A percentile compares a stretch with the other conserved stretches of the same genome.
Evolutionary conservation across 176 grass and related monocot species (phyloP).

Genomic region (Carex kokanica): DNA sequence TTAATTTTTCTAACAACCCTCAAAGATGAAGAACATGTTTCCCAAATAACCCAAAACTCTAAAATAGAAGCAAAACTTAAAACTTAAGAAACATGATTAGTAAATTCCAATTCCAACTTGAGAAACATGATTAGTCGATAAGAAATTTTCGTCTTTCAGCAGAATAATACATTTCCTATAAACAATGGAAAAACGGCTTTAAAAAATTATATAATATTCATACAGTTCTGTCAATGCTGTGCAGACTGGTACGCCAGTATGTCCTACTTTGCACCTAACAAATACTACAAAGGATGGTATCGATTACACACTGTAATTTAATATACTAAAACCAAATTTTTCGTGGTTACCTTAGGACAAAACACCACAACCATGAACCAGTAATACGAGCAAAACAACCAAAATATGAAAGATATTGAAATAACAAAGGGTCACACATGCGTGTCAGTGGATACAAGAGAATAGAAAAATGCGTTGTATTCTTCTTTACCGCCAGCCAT

Average conservation of each 20-base stretch:
- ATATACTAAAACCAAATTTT: background rate
- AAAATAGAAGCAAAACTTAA: background rate
- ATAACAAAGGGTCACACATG: constrained; percentile 41
- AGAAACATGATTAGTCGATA: constrained; percentile 15
- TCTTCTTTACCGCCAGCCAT: constrained; percentile 99
- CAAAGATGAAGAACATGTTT: background rate
- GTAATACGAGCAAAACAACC: constrained; percentile 7
- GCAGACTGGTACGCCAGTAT: background rate
- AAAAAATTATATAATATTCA: background rate
- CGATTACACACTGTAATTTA: background rate
- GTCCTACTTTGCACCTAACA: background rate
- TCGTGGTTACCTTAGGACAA: background rate
- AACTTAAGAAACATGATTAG: background rate
- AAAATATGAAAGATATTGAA: background rate
- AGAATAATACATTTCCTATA: constrained; percentile 97
- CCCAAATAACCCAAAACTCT: background rate
- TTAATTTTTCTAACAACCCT: background rate
- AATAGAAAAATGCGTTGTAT: constrained; percentile 99
- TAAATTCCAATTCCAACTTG: no score
- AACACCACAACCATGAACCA: background rate
- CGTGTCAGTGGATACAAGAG: constrained; percentile 96
- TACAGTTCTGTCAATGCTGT: background rate
- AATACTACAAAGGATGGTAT: background rate
- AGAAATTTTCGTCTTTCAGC: constrained; percentile 96
- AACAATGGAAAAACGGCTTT: constrained; percentile 13